Evolutionary conservation across 257 asterid species (phyloP).

Genomic region (Penstemon eatonii): DNA sequence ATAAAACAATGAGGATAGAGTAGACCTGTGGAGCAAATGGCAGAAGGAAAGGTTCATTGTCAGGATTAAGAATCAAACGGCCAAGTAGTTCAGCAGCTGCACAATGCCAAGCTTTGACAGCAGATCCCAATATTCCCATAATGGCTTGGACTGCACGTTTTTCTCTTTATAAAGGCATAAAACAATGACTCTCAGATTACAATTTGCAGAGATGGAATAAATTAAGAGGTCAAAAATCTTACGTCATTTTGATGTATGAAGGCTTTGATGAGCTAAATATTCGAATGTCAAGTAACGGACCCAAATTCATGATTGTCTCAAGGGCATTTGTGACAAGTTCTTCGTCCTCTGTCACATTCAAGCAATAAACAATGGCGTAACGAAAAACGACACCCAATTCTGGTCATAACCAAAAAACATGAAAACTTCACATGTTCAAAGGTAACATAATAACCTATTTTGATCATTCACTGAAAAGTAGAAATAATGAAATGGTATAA

Average conservation of each 20-base stretch:
- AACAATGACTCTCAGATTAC: constrained; percentile 23
- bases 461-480: neutral
- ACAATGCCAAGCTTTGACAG: constrained; percentile 94
- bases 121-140: constrained; percentile 85
- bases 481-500: neutral
- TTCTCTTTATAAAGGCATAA: constrained; percentile 46
- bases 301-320: constrained; percentile 88
- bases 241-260: constrained; percentile 85
- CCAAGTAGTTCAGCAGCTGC: constrained; percentile 94
- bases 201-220: constrained; percentile 17
- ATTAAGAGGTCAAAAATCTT: constrained; percentile 27
- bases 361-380: constrained; percentile 13
- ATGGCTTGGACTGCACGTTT: constrained; percentile 84
- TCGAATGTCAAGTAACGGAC: constrained; percentile 85
- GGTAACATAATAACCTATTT: neutral
- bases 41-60: constrained; percentile 85
- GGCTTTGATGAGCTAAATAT: constrained; percentile 90
- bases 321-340: constrained; percentile 91
- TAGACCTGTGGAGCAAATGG: constrained; percentile 84
- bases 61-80: constrained; percentile 90
- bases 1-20: neutral
- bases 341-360: constrained; percentile 75
- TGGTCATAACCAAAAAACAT: neutral
- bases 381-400: neutral
- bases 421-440: neutral